These are phyloP conservation scores for Manihot esculenta DNA, from an alignment of 441 rosid species.

Conservation along the genomic window DNA sequence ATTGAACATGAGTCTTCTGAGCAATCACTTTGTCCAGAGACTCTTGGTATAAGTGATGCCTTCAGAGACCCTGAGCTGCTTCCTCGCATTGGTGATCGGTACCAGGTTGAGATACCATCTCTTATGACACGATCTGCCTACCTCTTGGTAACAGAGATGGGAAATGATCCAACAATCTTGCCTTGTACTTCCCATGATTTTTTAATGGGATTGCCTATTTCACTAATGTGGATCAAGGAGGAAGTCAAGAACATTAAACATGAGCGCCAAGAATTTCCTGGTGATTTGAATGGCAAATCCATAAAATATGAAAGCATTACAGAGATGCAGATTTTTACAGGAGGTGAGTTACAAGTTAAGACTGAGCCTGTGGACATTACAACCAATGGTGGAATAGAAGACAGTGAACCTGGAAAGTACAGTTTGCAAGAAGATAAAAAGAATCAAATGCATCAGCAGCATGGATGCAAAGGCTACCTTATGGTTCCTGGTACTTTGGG, in stretches of 20 bases:
- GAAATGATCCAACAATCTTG: conserved; percentile 8
- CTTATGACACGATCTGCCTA: conserved; percentile 26
- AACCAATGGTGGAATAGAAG: conserved; percentile 17
- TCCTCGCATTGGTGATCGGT: conserved; percentile 53
- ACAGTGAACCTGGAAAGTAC: conserved; percentile 7
- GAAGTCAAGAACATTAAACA: conserved; percentile 23
- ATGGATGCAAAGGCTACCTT: conserved; percentile 31
- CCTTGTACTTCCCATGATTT: conserved; percentile 18
- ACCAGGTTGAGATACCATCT: conserved; percentile 51
- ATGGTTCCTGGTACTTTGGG: conserved; percentile 57
- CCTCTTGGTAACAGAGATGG: conserved; percentile 9
- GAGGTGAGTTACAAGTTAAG: conserved; percentile 22
- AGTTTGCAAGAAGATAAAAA: conserved; percentile 34
- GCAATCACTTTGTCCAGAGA: conserved; percentile 29
- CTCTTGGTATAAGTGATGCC: conserved; percentile 30
- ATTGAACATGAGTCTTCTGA: conserved; percentile 32
- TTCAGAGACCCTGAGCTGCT: conserved; percentile 40
- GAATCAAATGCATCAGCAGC: conserved; percentile 25
- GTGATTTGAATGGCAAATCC: conserved; percentile 15
- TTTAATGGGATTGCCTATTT: conserved; percentile 41
- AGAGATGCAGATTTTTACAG: conserved; percentile 24
- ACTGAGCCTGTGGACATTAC: conserved; percentile 21
- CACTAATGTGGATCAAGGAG: conserved; percentile 44
- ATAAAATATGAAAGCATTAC: conserved; percentile 30
- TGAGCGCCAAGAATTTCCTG: conserved; percentile 22